These are phyloP conservation scores for Lithospermum erythrorhizon DNA, from an alignment of 257 asterid genomes.

Conservation along the genomic window DNA sequence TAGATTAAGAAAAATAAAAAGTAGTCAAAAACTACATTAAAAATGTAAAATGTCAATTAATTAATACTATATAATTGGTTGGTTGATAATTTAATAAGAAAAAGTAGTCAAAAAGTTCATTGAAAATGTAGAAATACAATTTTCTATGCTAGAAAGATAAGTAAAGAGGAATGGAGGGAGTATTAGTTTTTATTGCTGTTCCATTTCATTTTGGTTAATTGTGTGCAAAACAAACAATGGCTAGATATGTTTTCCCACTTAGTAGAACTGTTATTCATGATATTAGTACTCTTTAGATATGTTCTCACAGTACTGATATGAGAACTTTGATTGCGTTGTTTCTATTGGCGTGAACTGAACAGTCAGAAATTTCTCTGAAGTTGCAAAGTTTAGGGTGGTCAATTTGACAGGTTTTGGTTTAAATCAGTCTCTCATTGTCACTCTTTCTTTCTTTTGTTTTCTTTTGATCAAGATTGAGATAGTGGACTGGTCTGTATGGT, in stretches of 20 bases:
- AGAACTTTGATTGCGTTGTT: not conserved
- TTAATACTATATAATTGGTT: too few relatives aligned
- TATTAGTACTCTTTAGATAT: not conserved
- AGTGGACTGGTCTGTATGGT: not conserved
- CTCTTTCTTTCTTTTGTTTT: not conserved
- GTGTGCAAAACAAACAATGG: not conserved
- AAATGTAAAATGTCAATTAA: too few relatives aligned
- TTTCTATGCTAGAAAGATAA: too few relatives aligned
- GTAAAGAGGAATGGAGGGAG: too few relatives aligned
- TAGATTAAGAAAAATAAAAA: too few relatives aligned
- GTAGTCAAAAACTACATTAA: too few relatives aligned
- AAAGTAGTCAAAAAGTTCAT: too few relatives aligned
- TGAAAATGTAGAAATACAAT: too few relatives aligned
- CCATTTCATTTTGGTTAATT: not conserved
- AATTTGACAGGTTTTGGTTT: not conserved
- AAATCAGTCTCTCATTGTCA: not conserved
- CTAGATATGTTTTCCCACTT: not conserved
- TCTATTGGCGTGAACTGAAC: not conserved
- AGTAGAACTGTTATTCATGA: not conserved
- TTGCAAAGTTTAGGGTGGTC: not conserved
- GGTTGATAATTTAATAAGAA: too few relatives aligned
- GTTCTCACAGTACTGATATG: not conserved
- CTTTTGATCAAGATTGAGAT: not conserved
- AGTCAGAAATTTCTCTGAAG: not conserved
- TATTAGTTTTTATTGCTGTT: not conserved